phyloP scores from a whole-genome alignment of 495 filamentous ascomycete genomes.

The Talaromyces thailandensis region DNA sequence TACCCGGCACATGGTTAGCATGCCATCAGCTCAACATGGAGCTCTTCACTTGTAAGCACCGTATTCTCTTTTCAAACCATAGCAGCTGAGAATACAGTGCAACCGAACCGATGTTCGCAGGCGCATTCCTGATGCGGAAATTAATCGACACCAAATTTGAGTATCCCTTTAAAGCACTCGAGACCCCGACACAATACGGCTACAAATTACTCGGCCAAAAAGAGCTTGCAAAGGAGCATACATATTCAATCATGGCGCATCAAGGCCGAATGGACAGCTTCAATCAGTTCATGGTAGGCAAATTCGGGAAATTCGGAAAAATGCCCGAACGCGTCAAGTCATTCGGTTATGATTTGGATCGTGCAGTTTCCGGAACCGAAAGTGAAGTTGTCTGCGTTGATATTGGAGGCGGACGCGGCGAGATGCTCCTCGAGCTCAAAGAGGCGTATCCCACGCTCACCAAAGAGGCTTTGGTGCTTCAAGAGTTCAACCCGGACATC shows the following conservation, averaged over 20 bases:
- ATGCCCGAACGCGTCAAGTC: slow-evolving; percentile 19
- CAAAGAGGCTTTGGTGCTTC: slow-evolving; percentile 33
- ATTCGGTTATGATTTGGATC: slow-evolving; percentile 22
- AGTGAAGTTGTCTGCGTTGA: slow-evolving; percentile 36
- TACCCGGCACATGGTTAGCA: slow-evolving; percentile 23
- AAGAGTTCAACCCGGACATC: slow-evolving; percentile 32
- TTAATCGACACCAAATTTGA: slow-evolving; percentile 23
- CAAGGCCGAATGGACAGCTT: slow-evolving; percentile 33
- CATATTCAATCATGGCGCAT: slow-evolving; percentile 29
- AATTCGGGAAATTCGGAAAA: slow-evolving; percentile 23
- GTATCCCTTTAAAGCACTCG: slow-evolving; percentile 26
- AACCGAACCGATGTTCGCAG: slow-evolving; percentile 26
- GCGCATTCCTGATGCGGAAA: slow-evolving; percentile 28
- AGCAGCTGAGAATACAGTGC: slow-evolving; percentile 13
- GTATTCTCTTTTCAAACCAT: not conserved
- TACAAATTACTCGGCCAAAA: slow-evolving; percentile 24
- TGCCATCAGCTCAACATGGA: slow-evolving; percentile 28
- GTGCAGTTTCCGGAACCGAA: slow-evolving; percentile 17
- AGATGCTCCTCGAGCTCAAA: slow-evolving; percentile 39
- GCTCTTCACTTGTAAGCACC: slow-evolving; percentile 27
- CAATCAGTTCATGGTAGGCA: slow-evolving; percentile 32
- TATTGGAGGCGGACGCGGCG: slow-evolving; percentile 44
- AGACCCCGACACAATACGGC: slow-evolving; percentile 27
- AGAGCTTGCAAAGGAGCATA: slow-evolving; percentile 20
- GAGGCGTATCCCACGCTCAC: slow-evolving; percentile 28